These are phyloP conservation scores for Trametes gibbosa DNA, from an alignment of 768 basidiomycete species.

Conservation along the genomic window DNA sequence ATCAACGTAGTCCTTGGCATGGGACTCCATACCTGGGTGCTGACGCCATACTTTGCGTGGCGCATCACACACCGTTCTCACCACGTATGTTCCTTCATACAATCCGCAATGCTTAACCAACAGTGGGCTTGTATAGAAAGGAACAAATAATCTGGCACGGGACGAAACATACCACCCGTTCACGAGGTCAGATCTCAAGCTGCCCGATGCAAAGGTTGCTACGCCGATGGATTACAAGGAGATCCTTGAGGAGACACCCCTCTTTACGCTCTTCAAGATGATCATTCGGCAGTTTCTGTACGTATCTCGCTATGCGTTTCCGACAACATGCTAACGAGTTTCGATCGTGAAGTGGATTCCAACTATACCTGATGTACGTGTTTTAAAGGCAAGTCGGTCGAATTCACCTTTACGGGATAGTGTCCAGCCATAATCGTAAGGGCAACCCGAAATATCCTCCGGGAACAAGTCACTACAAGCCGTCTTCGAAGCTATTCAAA, in stretches of 20 bases:
- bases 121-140: slow-evolving; percentile 13
- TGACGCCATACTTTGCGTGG: slow-evolving; percentile 27
- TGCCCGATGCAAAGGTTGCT: slow-evolving; percentile 18
- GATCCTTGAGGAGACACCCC: slow-evolving; percentile 27
- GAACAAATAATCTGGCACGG: slow-evolving; percentile 23
- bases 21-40: slow-evolving; percentile 39
- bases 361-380: slow-evolving; percentile 25
- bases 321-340: background rate
- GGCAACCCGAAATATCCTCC: slow-evolving; percentile 28
- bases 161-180: slow-evolving; percentile 27
- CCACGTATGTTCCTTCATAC: slow-evolving; percentile 16
- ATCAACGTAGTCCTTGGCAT: slow-evolving; percentile 43
- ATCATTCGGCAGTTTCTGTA: slow-evolving; percentile 47
- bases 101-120: background rate
- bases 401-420: background rate
- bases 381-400: no score
- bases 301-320: background rate
- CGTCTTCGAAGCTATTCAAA: slow-evolving; percentile 43
- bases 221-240: slow-evolving; percentile 26
- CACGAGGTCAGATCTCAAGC: slow-evolving; percentile 20
- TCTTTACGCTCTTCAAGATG: slow-evolving; percentile 44
- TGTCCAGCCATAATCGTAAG: slow-evolving; percentile 22
- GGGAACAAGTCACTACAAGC: slow-evolving; percentile 27
- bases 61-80: slow-evolving; percentile 26
- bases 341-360: slow-evolving; percentile 19